A percentile compares a stretch with the other conserved stretches of the same genome.
Conservation (phyloP, 2,329 filamentous ascomycete genomes). For the Colletotrichum aenigma region DNA sequence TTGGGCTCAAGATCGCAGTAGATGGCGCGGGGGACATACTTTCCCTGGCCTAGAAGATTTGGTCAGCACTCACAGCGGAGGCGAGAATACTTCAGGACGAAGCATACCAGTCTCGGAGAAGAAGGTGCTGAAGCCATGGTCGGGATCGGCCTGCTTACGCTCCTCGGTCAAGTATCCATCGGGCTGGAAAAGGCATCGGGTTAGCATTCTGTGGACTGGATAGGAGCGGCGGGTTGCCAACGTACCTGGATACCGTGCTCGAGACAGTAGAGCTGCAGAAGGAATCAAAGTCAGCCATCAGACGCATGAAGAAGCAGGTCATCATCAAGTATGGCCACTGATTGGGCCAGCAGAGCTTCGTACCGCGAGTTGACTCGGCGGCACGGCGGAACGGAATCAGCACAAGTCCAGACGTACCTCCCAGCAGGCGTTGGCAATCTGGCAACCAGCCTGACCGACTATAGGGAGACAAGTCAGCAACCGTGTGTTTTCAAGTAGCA, state of each 20-base stretch:
- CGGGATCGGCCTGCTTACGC: constrained; percentile 89
- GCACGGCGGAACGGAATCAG: neutral
- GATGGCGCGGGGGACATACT: constrained; percentile 98
- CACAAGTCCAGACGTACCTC: constrained; percentile 74
- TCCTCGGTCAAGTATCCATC: constrained; percentile 99
- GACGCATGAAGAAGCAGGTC: neutral
- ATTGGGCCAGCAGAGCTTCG: neutral
- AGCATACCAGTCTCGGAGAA: constrained; percentile 96
- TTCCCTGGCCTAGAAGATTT: constrained; percentile 78
- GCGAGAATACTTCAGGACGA: neutral
- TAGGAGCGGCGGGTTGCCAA: constrained; percentile 23
- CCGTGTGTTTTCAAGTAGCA: neutral
- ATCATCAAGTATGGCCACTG: neutral
- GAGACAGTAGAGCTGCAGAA: constrained; percentile 92
- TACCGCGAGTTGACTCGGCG: neutral
- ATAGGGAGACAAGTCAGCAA: constrained; percentile 53
- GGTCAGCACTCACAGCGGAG: neutral
- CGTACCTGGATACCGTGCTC: constrained; percentile 99
- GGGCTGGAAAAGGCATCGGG: constrained; percentile 61
- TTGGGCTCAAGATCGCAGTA: constrained; percentile 99
- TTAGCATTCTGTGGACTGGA: neutral
- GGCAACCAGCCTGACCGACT: constrained; percentile 99
- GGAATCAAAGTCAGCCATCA: neutral
- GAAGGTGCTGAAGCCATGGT: constrained; percentile 99
- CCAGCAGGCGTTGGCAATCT: constrained; percentile 99